Conservation (phyloP, 2,329 filamentous ascomycete genomes). For the Colletotrichum sp. region DNA sequence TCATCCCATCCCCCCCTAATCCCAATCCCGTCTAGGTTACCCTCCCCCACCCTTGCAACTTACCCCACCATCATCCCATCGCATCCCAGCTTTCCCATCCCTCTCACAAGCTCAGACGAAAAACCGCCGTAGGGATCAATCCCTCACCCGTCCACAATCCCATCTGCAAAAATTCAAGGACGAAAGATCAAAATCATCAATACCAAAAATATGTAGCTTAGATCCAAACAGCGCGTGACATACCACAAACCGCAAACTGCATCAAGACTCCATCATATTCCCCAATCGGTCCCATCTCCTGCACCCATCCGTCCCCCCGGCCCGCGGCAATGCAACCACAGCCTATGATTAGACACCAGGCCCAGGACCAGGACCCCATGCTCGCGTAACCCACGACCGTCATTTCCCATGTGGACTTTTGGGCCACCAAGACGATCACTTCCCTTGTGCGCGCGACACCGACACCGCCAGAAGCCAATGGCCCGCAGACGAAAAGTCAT, state of each 20-base stretch:
- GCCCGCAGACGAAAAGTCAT: background rate
- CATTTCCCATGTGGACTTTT: background rate
- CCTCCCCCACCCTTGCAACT: conserved; percentile 27
- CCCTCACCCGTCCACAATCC: background rate
- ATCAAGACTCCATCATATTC: background rate
- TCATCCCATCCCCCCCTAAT: background rate
- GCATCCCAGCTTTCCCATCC: background rate
- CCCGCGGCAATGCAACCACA: background rate
- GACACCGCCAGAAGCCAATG: background rate
- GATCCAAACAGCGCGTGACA: no score
- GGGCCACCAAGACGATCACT: background rate
- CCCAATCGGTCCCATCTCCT: background rate
- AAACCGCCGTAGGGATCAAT: background rate
- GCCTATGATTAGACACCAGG: background rate
- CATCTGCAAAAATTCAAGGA: background rate
- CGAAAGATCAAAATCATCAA: background rate
- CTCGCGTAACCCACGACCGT: background rate
- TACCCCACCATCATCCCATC: background rate
- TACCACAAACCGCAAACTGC: no score
- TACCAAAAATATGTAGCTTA: no score
- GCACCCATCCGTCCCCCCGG: background rate
- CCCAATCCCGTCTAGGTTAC: background rate
- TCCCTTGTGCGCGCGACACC: background rate
- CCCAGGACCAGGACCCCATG: background rate
- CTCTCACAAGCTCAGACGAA: background rate